A percentile compares a stretch with the other conserved stretches of the same genome.
These are phyloP conservation scores for Macrolepiota dolichaula DNA, from an alignment of 768 basidiomycete genomes.

Conservation along the genomic window DNA sequence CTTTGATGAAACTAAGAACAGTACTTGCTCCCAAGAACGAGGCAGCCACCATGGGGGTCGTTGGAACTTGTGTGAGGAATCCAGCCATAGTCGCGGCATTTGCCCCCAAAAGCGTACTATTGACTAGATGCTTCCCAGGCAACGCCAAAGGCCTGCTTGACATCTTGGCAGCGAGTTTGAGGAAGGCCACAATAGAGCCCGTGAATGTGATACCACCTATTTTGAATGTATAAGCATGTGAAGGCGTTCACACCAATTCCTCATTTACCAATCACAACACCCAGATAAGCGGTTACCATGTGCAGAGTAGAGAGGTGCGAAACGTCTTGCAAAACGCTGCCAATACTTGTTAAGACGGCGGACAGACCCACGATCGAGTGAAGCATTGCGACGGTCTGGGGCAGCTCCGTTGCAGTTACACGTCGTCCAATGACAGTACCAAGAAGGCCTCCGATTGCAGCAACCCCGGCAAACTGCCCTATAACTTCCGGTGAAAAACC, in stretches of 20 bases:
- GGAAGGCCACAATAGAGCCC: conserved; percentile 84
- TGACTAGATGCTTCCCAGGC: conserved; percentile 77
- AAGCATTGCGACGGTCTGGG: conserved; percentile 74
- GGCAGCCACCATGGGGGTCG: conserved; percentile 72
- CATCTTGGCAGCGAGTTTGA: conserved; percentile 84
- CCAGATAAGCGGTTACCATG: conserved; percentile 81
- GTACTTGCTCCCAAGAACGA: conserved; percentile 74
- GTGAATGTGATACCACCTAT: conserved; percentile 83
- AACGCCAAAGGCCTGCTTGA: conserved; percentile 68
- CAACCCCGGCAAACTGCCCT: conserved; percentile 74
- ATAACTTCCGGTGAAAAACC: conserved; percentile 76
- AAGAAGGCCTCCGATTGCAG: conserved; percentile 66
- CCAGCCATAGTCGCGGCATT: conserved; percentile 75
- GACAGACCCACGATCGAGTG: conserved; percentile 91
- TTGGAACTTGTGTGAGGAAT: conserved; percentile 67
- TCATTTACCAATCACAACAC: conserved; percentile 74
- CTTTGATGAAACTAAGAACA: conserved; percentile 78
- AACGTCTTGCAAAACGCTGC: conserved; percentile 70
- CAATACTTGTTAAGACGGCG: conserved; percentile 84
- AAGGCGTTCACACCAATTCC: neutral
- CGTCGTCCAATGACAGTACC: conserved; percentile 77
- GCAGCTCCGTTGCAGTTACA: conserved; percentile 84
- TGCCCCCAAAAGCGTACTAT: conserved; percentile 64
- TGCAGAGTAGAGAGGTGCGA: conserved; percentile 71
- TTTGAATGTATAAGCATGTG: conserved; percentile 5